A percentile compares a stretch with the other conserved stretches of the same genome.
These are phyloP conservation scores for Pseudogymnoascus verrucosus DNA, from an alignment of 2,329 filamentous ascomycete species.

Conservation along the genomic window DNA sequence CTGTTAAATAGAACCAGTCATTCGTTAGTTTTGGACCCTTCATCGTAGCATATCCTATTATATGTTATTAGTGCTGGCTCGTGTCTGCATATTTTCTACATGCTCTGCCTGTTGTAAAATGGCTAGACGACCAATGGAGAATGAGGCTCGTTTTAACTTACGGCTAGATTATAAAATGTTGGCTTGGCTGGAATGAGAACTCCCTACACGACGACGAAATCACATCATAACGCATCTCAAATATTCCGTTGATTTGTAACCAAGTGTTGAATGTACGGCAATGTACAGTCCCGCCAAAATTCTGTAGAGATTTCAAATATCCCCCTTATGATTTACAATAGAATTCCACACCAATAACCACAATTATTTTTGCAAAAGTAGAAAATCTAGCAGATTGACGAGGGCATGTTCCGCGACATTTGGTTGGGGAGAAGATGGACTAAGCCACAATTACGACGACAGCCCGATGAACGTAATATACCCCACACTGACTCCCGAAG, in stretches of 20 bases:
- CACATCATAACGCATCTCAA: too few species aligned
- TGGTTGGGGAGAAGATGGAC: not conserved
- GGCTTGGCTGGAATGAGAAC: too few species aligned
- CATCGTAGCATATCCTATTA: not conserved
- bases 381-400: not conserved
- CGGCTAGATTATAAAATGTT: not conserved
- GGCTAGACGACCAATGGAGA: not conserved
- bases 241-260: not conserved
- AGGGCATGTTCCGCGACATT: not conserved
- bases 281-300: not conserved
- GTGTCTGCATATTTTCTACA: too few species aligned
- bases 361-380: not conserved
- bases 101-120: too few species aligned
- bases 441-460: not conserved
- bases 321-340: not conserved
- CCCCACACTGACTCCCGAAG: too few species aligned
- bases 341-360: not conserved
- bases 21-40: not conserved
- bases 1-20: not conserved
- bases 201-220: too few species aligned
- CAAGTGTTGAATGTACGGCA: not conserved
- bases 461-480: too few species aligned
- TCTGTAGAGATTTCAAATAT: not conserved
- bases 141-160: not conserved
- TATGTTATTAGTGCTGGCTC: not conserved